Percentiles rank a stretch among this genome's conserved stretches.
These are phyloP conservation scores for Didymella lethalis DNA, from an alignment of 2,329 filamentous ascomycete species.

Conservation along the genomic window DNA sequence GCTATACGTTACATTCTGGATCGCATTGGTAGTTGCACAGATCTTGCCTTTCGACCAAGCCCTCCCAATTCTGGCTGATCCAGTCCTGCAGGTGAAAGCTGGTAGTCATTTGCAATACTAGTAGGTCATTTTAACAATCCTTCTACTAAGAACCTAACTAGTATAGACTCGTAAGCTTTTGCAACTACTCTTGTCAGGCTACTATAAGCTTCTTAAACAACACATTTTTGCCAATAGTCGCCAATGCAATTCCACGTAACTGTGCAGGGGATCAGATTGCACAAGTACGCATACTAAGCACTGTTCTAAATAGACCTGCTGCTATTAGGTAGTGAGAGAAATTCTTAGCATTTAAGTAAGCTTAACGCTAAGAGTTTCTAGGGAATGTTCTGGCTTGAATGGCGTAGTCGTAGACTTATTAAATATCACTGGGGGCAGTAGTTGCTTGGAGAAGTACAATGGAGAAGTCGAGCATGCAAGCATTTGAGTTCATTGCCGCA, in stretches of 20 bases:
- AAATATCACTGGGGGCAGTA: no score
- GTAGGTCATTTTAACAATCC: background rate
- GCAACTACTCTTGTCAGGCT: background rate
- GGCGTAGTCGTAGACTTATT: no score
- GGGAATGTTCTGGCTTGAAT: no score
- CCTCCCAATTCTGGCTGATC: background rate
- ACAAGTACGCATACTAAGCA: background rate
- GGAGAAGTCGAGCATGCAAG: no score
- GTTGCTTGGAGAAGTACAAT: no score
- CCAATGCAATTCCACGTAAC: no score
- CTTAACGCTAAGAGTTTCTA: no score
- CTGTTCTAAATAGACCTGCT: background rate
- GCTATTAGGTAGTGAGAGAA: background rate
- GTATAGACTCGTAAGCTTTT: background rate
- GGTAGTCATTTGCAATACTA: conserved; percentile 1
- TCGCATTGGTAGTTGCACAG: background rate
- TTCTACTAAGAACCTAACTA: background rate
- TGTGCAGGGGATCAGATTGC: background rate
- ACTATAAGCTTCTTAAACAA: conserved; percentile 1
- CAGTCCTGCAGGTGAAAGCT: background rate
- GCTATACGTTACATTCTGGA: background rate
- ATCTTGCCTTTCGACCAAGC: conserved; percentile 5
- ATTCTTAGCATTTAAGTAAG: no score
- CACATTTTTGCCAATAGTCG: background rate
- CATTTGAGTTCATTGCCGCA: no score